Conservation (phyloP, 768 basidiomycete genomes). For the Tricholoma sp. region DNA sequence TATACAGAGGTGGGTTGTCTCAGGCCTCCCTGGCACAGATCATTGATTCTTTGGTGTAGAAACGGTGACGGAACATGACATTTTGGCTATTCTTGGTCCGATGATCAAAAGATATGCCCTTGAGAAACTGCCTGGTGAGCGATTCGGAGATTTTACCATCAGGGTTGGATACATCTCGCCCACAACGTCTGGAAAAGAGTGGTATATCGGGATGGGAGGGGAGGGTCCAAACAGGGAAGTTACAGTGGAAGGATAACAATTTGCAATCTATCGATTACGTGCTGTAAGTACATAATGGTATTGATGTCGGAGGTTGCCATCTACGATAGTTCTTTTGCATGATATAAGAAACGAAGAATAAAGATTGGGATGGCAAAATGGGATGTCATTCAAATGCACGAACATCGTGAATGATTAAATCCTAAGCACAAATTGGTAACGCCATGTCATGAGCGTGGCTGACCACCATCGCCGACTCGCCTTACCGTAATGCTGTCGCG, state of each 20-base stretch:
- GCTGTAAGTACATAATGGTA: too few species aligned
- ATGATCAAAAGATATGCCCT: constrained; percentile 95
- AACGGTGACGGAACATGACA: constrained; percentile 86
- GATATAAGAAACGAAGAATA: too few species aligned
- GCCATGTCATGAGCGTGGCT: background rate
- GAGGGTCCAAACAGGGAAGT: constrained; percentile 52
- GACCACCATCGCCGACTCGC: background rate
- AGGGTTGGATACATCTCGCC: constrained; percentile 86
- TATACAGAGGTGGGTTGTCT: constrained; percentile 67
- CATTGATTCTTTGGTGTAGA: constrained; percentile 35
- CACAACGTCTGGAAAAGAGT: constrained; percentile 76
- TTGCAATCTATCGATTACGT: background rate
- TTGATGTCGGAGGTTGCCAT: too few species aligned
- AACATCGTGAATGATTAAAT: background rate
- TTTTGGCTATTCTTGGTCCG: constrained; percentile 79
- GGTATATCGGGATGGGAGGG: constrained; percentile 84
- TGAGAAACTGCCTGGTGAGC: constrained; percentile 83
- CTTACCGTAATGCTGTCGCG: background rate
- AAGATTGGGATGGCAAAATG: too few species aligned
- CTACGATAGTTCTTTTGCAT: too few species aligned
- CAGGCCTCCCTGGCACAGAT: background rate
- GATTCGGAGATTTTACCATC: constrained; percentile 94
- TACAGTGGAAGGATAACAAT: constrained; percentile 7
- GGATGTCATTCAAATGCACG: too few species aligned
- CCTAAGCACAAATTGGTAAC: background rate